Evolutionary conservation across 2,329 filamentous ascomycete genomes (phyloP).

Genomic region (Pseudogymnoascus sp.): DNA sequence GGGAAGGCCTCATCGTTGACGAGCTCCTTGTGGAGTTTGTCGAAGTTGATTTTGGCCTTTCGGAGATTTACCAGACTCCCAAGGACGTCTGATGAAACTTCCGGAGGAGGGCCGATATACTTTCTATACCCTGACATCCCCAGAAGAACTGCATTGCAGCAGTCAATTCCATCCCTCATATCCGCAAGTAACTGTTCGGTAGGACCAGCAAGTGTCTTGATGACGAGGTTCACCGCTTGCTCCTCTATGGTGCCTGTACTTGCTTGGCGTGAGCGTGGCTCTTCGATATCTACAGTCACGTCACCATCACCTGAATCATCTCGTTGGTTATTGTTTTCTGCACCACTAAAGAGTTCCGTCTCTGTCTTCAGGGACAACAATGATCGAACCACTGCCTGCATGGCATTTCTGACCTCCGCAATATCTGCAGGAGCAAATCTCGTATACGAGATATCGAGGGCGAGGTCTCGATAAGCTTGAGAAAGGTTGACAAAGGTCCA

Average conservation of each 20-base stretch:
- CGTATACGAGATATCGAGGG: constrained; percentile 47
- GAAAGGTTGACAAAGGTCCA: constrained; percentile 48
- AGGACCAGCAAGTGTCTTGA: constrained; percentile 34
- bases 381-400: constrained; percentile 46
- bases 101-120: constrained; percentile 36
- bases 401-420: constrained; percentile 41
- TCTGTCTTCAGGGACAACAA: constrained; percentile 44
- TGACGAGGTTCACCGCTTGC: constrained; percentile 25
- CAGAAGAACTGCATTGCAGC: constrained; percentile 46
- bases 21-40: constrained; percentile 38
- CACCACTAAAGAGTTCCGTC: constrained; percentile 35
- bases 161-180: constrained; percentile 36
- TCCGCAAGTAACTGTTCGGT: constrained; percentile 38
- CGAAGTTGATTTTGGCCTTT: constrained; percentile 37
- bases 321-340: constrained; percentile 11
- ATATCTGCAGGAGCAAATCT: constrained; percentile 43
- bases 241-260: constrained; percentile 25
- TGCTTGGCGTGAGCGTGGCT: constrained; percentile 16
- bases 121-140: constrained; percentile 42
- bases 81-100: constrained; percentile 35
- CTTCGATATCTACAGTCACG: constrained; percentile 31
- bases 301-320: constrained; percentile 18
- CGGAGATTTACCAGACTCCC: constrained; percentile 34
- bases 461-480: constrained; percentile 46
- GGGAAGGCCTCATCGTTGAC: constrained; percentile 38